Evolutionary conservation across 176 grass and related monocot genomes (phyloP).

Genomic region (Oryza officinalis): DNA sequence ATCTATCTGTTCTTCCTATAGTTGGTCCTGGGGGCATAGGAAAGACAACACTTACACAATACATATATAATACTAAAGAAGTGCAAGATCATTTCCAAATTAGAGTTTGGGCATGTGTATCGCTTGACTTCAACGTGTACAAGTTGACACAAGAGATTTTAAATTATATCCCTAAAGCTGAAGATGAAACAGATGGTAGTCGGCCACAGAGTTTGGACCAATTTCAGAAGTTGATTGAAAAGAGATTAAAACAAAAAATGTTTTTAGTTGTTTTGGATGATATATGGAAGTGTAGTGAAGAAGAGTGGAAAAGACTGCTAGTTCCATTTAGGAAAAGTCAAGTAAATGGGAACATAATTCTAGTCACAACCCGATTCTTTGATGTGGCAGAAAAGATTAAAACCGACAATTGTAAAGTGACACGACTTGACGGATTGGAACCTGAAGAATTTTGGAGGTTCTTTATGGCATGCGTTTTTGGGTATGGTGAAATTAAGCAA

Average conservation of each 20-base stretch:
- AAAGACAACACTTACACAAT: constrained; percentile 49
- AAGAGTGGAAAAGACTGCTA: constrained; percentile 18
- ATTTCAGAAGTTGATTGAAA: neutral
- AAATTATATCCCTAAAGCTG: neutral
- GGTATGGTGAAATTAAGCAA: neutral
- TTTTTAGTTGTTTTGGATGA: constrained; percentile 38
- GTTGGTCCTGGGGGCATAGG: constrained; percentile 46
- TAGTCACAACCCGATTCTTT: constrained; percentile 32
- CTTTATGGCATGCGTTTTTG: constrained; percentile 20
- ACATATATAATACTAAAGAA: constrained; percentile 22
- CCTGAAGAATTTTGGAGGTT: neutral
- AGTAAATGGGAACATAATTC: neutral
- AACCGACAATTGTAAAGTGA: neutral
- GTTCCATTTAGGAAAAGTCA: neutral
- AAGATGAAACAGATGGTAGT: neutral
- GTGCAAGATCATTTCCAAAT: neutral
- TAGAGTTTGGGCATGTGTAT: constrained; percentile 42
- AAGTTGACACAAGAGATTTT: neutral
- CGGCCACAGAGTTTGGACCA: neutral
- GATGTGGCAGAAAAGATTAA: neutral
- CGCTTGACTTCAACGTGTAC: constrained; percentile 14
- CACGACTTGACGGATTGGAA: neutral
- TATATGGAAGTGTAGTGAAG: neutral
- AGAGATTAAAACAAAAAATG: constrained; percentile 5
- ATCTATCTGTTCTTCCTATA: constrained; percentile 20